A percentile compares a stretch with the other conserved stretches of the same genome.
Evolutionary conservation across 2,329 filamentous ascomycete genomes (phyloP).

Genomic region (Penicillium concentricum): DNA sequence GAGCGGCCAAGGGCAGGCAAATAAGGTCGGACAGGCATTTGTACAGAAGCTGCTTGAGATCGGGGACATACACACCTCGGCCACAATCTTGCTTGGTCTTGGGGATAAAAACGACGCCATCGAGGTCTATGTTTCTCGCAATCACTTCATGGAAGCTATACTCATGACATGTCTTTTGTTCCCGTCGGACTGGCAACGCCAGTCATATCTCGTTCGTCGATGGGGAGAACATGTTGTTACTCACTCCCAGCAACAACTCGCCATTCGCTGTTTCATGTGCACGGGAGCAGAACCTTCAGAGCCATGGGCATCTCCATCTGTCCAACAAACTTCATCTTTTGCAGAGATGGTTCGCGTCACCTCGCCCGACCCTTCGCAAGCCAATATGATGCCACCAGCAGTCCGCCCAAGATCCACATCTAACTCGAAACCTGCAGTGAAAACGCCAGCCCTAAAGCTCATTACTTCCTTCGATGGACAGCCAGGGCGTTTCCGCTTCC

Average conservation of each 20-base stretch:
- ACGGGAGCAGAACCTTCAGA: constrained; percentile 81
- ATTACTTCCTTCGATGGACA: constrained; percentile 77
- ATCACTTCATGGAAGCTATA: constrained; percentile 87
- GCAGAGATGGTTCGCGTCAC: constrained; percentile 41
- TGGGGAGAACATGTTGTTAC: constrained; percentile 93
- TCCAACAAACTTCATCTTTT: constrained; percentile 58
- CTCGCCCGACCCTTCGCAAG: constrained; percentile 59
- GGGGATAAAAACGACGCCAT: constrained; percentile 93
- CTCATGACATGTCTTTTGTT: constrained; percentile 81
- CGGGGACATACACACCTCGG: constrained; percentile 87
- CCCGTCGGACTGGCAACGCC: constrained; percentile 85
- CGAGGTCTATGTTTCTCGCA: constrained; percentile 91
- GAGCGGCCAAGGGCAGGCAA: constrained; percentile 72
- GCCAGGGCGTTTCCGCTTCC: constrained; percentile 61
- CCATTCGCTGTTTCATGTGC: constrained; percentile 90
- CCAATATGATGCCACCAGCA: constrained; percentile 23
- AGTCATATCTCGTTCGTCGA: constrained; percentile 81
- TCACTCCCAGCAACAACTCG: constrained; percentile 82
- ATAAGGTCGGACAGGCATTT: constrained; percentile 86
- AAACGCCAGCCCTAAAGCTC: constrained; percentile 81
- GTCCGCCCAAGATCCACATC: constrained; percentile 47
- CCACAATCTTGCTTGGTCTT: constrained; percentile 87
- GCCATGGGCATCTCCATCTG: constrained; percentile 83
- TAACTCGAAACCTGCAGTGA: constrained; percentile 62
- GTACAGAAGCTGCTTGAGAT: constrained; percentile 86